phyloP scores from a whole-genome alignment of 2,329 filamentous ascomycete species.

The Pestalotiopsis sp. region DNA sequence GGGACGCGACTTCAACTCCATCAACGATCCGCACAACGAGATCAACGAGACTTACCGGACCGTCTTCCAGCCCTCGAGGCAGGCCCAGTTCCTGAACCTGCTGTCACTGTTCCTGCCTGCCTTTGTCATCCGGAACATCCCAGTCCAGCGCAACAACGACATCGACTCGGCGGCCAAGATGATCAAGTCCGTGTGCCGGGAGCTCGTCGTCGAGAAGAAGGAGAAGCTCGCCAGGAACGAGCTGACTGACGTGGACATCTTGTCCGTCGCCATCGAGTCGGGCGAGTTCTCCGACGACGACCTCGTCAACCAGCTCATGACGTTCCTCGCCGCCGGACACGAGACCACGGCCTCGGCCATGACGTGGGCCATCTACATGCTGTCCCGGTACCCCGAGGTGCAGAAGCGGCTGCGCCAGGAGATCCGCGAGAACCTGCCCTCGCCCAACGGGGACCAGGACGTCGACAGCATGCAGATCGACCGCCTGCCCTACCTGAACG shows the following conservation, averaged over 20 bases:
- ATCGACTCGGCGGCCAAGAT: conserved; percentile 54
- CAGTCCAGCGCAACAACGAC: conserved; percentile 69
- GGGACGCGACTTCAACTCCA: conserved; percentile 68
- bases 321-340: conserved; percentile 43
- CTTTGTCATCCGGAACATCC: conserved; percentile 62
- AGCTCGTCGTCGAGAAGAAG: conserved; percentile 72
- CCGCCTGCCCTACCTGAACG: conserved; percentile 38
- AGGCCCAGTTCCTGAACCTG: conserved; percentile 57
- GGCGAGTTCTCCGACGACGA: conserved; percentile 39
- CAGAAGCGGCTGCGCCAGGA: conserved; percentile 40
- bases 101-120: conserved; percentile 62
- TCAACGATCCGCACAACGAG: conserved; percentile 58
- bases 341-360: conserved; percentile 43
- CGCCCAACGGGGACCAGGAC: conserved; percentile 30
- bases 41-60: conserved; percentile 58
- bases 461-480: conserved; percentile 38
- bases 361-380: conserved; percentile 40
- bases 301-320: conserved; percentile 40
- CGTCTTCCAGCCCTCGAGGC: conserved; percentile 53
- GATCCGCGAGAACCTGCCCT: conserved; percentile 35
- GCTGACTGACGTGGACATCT: conserved; percentile 34
- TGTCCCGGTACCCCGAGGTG: conserved; percentile 35
- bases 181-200: conserved; percentile 66
- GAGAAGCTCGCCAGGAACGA: conserved; percentile 47
- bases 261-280: conserved; percentile 36